Conservation (phyloP, 768 basidiomycete genomes). For the Kwoniella pini region DNA sequence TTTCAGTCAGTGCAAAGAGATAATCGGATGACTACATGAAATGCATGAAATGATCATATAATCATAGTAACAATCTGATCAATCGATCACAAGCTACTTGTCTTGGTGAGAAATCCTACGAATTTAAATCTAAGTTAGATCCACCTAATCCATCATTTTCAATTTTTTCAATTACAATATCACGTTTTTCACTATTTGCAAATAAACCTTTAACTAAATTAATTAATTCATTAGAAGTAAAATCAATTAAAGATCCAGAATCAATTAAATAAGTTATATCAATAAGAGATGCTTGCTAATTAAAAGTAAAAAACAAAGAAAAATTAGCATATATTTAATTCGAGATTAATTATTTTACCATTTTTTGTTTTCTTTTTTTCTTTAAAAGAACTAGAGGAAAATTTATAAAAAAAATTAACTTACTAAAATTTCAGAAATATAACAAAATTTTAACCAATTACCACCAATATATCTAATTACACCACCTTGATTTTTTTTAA, state of each 20-base stretch:
- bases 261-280: slow-evolving; percentile 92
- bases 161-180: slow-evolving; percentile 67
- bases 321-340: neutral
- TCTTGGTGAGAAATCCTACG: too few relatives aligned
- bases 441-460: slow-evolving; percentile 92
- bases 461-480: slow-evolving; percentile 78
- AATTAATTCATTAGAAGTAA: slow-evolving; percentile 77
- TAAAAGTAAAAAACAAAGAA: neutral
- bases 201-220: slow-evolving; percentile 82
- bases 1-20: too few relatives aligned
- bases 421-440: slow-evolving; percentile 87
- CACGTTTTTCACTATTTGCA: slow-evolving; percentile 78
- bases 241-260: slow-evolving; percentile 85
- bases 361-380: neutral
- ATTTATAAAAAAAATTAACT: slow-evolving; percentile 44
- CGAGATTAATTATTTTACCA: too few relatives aligned
- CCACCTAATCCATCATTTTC: slow-evolving; percentile 29
- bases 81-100: too few relatives aligned
- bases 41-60: too few relatives aligned
- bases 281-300: slow-evolving; percentile 59
- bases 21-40: too few relatives aligned
- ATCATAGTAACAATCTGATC: too few relatives aligned
- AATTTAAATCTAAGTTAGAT: too few relatives aligned
- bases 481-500: slow-evolving; percentile 43
- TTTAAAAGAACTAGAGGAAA: neutral